Percentiles rank a stretch among this genome's conserved stretches.
Evolutionary conservation across 148 eudicot genomes (phyloP).

Genomic region (Pouteria glomerata): DNA sequence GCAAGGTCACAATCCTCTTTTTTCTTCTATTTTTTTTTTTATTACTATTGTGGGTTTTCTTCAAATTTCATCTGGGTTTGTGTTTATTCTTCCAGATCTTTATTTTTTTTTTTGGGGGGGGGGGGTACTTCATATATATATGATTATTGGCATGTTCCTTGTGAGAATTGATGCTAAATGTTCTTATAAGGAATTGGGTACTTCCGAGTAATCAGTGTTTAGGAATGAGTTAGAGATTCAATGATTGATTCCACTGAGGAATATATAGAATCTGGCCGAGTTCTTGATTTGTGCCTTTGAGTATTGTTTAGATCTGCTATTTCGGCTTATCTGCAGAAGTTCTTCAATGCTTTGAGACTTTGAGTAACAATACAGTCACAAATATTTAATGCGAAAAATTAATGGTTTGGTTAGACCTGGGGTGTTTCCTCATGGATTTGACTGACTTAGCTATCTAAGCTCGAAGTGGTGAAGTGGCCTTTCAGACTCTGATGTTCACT

Average conservation of each 20-base stretch:
- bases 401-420: neutral
- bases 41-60: neutral
- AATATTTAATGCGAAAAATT: neutral
- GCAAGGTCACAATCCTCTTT: constrained; percentile 12
- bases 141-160: neutral
- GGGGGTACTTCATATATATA: neutral
- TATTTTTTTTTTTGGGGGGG: constrained; percentile 1
- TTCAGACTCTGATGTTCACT: no score
- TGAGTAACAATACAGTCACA: neutral
- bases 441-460: neutral
- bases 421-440: neutral
- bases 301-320: neutral
- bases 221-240: no score
- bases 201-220: no score
- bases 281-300: neutral
- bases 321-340: neutral
- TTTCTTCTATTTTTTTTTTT: neutral
- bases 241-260: neutral
- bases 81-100: constrained; percentile 3
- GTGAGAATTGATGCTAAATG: neutral
- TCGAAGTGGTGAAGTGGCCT: neutral
- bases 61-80: neutral
- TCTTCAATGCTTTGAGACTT: neutral
- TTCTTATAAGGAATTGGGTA: no score
- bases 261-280: neutral